These are phyloP conservation scores for Larix sibirica DNA, from an alignment of 83 land plant genomes.

Conservation along the genomic window DNA sequence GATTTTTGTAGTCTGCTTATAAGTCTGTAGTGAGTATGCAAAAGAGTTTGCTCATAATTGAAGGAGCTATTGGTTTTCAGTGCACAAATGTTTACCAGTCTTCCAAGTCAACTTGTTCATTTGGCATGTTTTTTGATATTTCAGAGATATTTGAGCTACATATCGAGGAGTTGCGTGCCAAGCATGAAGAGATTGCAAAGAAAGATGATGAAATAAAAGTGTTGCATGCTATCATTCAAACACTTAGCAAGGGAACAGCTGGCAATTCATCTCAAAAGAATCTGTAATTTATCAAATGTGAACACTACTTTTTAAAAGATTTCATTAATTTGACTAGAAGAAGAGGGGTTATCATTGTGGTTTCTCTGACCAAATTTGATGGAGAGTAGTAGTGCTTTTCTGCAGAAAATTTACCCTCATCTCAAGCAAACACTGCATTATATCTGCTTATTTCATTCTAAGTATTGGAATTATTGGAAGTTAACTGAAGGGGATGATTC, in stretches of 20 bases:
- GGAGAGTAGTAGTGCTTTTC: neutral
- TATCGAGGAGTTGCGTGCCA: slow-evolving; percentile 85
- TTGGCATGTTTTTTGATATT: neutral
- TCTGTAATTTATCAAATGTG: neutral
- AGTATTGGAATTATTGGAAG: neutral
- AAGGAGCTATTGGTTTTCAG: neutral
- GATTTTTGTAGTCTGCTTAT: neutral
- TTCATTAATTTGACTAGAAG: neutral
- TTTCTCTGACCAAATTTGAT: neutral
- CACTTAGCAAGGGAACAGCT: slow-evolving; percentile 39
- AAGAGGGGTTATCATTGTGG: neutral
- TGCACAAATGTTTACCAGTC: neutral
- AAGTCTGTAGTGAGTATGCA: neutral
- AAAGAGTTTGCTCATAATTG: neutral
- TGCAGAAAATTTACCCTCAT: neutral
- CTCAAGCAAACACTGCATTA: neutral
- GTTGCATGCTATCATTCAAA: slow-evolving; percentile 86
- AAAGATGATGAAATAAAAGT: slow-evolving; percentile 85
- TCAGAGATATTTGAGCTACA: slow-evolving; percentile 92
- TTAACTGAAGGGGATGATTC: neutral
- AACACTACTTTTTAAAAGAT: neutral
- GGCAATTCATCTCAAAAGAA: neutral
- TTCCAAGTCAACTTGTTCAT: neutral
- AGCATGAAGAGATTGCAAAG: slow-evolving; percentile 76
- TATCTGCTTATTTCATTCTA: neutral